Percentiles rank a stretch among this genome's conserved stretches.
Evolutionary conservation across 2,329 filamentous ascomycete species (phyloP).

Genomic region (Fusarium subtropicale): DNA sequence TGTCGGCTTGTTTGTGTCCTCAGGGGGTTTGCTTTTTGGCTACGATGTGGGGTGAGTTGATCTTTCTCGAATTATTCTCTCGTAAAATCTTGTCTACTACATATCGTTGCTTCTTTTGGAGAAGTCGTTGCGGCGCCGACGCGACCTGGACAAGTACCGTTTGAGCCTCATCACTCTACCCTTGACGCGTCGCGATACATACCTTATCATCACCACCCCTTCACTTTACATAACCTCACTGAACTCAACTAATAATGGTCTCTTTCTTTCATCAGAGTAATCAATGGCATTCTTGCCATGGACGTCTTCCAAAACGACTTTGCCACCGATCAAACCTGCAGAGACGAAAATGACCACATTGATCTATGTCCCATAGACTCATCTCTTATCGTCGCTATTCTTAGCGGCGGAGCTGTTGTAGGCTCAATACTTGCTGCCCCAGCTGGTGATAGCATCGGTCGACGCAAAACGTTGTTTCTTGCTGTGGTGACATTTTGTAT

Average conservation of each 20-base stretch:
- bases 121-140: conserved; percentile 4
- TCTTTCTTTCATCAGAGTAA: conserved; percentile 54
- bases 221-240: conserved; percentile 13
- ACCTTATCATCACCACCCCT: neutral
- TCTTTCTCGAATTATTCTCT: conserved; percentile 4
- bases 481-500: conserved; percentile 75
- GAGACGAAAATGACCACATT: conserved; percentile 50
- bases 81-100: conserved; percentile 11
- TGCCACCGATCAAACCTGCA: conserved; percentile 64
- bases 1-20: conserved; percentile 77
- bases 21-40: conserved; percentile 75
- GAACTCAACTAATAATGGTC: conserved; percentile 37
- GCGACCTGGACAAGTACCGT: neutral
- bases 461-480: conserved; percentile 75
- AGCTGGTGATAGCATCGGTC: conserved; percentile 75
- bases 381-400: conserved; percentile 81
- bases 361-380: conserved; percentile 70
- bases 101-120: conserved; percentile 5
- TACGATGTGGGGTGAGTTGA: conserved; percentile 74
- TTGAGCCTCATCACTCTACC: neutral
- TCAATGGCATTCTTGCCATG: conserved; percentile 80
- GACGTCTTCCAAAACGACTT: conserved; percentile 73
- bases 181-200: neutral
- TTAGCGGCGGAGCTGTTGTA: conserved; percentile 82
- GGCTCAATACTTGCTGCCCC: conserved; percentile 79